These are phyloP conservation scores for Goffeauzyma gilvescens DNA, from an alignment of 768 basidiomycete genomes.

Conservation along the genomic window DNA sequence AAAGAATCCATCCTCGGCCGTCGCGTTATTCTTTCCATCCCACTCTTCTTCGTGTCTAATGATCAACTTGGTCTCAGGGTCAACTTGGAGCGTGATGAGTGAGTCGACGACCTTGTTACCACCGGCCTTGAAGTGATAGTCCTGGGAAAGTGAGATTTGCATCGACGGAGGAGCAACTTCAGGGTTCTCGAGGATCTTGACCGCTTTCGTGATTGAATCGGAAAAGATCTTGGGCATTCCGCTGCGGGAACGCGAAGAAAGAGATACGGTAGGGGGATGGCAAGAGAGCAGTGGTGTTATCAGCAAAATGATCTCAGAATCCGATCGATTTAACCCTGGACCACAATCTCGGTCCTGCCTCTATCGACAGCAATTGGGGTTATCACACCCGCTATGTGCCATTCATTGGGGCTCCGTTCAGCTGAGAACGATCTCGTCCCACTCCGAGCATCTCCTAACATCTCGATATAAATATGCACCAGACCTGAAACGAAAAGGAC, in stretches of 20 bases:
- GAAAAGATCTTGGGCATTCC: constrained; percentile 25
- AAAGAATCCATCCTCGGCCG: constrained; percentile 25
- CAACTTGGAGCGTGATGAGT: constrained; percentile 23
- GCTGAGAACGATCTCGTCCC: too few species aligned
- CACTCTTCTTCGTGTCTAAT: constrained; percentile 24
- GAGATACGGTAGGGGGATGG: background rate
- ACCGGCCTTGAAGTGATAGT: constrained; percentile 19
- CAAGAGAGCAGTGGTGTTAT: background rate
- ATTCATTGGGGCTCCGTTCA: too few species aligned
- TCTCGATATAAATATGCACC: too few species aligned
- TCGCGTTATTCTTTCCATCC: constrained; percentile 26
- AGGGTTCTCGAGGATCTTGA: constrained; percentile 24
- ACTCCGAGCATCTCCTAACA: too few species aligned
- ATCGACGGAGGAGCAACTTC: constrained; percentile 28
- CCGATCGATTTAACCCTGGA: too few species aligned
- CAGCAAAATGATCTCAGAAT: too few species aligned
- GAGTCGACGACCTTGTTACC: constrained; percentile 24
- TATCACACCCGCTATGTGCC: too few species aligned
- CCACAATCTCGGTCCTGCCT: too few species aligned
- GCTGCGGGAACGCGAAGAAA: background rate
- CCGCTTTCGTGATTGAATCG: constrained; percentile 13
- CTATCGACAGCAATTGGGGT: too few species aligned
- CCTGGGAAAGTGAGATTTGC: constrained; percentile 22
- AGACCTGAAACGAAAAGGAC: background rate
- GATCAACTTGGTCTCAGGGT: constrained; percentile 22